Evolutionary conservation across 345 rosid genomes (phyloP).

Genomic region (Fremontodendron californicum): DNA sequence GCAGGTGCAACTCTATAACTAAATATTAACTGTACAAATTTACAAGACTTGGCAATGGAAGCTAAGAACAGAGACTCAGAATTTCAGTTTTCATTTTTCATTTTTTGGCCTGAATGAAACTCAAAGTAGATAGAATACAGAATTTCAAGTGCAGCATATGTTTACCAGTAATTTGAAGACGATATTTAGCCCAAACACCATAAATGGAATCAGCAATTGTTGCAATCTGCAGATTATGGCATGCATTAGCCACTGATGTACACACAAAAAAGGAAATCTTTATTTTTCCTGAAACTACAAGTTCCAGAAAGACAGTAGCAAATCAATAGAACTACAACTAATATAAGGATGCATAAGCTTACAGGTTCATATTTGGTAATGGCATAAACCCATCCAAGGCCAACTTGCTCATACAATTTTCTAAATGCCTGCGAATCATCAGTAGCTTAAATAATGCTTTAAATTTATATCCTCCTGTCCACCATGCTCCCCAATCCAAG

Average conservation of each 20-base stretch:
- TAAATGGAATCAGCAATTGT: slow-evolving; percentile 67
- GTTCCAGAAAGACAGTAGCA: background rate
- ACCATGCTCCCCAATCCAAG: background rate
- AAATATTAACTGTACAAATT: background rate
- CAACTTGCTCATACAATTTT: slow-evolving; percentile 73
- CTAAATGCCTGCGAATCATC: slow-evolving; percentile 70
- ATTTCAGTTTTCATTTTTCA: background rate
- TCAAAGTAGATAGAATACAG: background rate
- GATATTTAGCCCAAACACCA: slow-evolving; percentile 81
- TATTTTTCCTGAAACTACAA: background rate
- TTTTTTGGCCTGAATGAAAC: background rate
- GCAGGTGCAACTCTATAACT: background rate
- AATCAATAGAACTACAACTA: background rate
- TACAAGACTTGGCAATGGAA: background rate
- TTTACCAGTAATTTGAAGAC: slow-evolving; percentile 76
- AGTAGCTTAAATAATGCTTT: background rate
- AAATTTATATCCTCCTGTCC: background rate
- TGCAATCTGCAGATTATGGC: slow-evolving; percentile 47
- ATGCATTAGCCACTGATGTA: background rate
- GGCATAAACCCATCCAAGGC: slow-evolving; percentile 90
- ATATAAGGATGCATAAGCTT: slow-evolving; percentile 20
- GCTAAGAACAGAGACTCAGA: background rate
- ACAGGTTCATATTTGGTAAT: slow-evolving; percentile 85
- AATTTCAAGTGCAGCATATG: background rate
- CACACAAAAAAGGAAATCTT: background rate